phyloP scores from a whole-genome alignment of 2,329 filamentous ascomycete genomes.

The Blastomyces parvus region DNA sequence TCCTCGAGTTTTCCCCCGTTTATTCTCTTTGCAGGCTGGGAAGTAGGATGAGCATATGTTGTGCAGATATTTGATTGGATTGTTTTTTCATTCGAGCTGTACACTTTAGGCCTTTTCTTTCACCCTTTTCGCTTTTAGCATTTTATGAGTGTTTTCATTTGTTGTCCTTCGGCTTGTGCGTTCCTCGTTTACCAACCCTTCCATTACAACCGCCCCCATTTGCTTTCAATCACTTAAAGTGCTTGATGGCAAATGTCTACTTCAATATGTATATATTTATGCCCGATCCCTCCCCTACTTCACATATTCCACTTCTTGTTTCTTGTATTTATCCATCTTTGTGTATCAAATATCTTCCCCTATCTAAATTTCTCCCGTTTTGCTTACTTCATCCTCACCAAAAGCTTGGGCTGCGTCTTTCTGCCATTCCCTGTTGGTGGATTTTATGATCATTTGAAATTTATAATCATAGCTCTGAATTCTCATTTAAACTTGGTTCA shows the following conservation, averaged over 20 bases:
- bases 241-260: too few relatives aligned
- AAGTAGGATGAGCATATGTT: neutral
- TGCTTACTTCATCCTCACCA: neutral
- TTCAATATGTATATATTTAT: too few relatives aligned
- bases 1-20: too few relatives aligned
- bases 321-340: neutral
- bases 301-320: neutral
- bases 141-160: neutral
- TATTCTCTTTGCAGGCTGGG: neutral
- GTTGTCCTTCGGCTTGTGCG: neutral
- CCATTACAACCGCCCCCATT: too few relatives aligned
- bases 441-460: neutral
- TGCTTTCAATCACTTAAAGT: too few relatives aligned
- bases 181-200: too few relatives aligned
- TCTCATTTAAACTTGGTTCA: neutral
- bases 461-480: neutral
- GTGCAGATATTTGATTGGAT: neutral
- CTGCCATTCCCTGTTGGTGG: neutral
- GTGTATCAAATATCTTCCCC: neutral
- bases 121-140: neutral
- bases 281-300: neutral
- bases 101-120: neutral
- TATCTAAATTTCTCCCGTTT: neutral
- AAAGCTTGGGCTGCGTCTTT: slow-evolving; percentile 1
- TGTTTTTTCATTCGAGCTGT: neutral